phyloP scores from a whole-genome alignment of 208 protist species.

The Jaenimonas drosophilae region DNA sequence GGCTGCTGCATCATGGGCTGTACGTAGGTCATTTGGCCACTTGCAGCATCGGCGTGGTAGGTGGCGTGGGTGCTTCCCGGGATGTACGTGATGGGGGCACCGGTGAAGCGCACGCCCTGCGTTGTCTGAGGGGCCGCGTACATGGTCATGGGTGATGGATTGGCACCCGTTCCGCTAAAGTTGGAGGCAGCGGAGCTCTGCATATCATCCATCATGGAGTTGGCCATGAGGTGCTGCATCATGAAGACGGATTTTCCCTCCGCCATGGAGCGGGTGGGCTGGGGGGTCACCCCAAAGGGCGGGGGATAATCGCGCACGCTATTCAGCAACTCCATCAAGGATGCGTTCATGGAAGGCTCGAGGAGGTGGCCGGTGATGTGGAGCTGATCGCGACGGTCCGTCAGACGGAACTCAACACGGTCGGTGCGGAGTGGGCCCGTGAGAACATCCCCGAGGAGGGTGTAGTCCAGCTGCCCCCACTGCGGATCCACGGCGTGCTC shows the following conservation, averaged over 20 bases:
- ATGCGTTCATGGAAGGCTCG: not conserved
- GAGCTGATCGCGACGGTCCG: slow-evolving; percentile 19
- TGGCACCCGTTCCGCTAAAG: not conserved
- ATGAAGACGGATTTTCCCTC: not conserved
- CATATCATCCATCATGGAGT: not conserved
- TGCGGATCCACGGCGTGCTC: slow-evolving; percentile 14
- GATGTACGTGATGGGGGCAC: too few relatives aligned
- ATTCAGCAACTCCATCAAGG: not conserved
- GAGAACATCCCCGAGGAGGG: slow-evolving; percentile 15
- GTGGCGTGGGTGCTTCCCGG: too few relatives aligned
- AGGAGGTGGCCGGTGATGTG: slow-evolving; percentile 38
- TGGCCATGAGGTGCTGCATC: not conserved
- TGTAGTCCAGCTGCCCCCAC: slow-evolving; percentile 17
- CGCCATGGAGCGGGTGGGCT: not conserved
- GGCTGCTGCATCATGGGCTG: not conserved
- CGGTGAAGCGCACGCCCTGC: not conserved
- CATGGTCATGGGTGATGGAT: not conserved
- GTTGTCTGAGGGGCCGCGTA: not conserved
- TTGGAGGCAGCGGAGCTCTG: not conserved
- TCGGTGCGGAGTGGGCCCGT: slow-evolving; percentile 32
- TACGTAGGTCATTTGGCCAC: not conserved
- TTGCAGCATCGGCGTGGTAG: too few relatives aligned
- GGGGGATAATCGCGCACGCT: not conserved
- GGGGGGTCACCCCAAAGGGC: not conserved
- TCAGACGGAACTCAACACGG: slow-evolving; percentile 47